Evolutionary conservation across 257 asterid genomes (phyloP).

Genomic region (Solanum tarijense): DNA sequence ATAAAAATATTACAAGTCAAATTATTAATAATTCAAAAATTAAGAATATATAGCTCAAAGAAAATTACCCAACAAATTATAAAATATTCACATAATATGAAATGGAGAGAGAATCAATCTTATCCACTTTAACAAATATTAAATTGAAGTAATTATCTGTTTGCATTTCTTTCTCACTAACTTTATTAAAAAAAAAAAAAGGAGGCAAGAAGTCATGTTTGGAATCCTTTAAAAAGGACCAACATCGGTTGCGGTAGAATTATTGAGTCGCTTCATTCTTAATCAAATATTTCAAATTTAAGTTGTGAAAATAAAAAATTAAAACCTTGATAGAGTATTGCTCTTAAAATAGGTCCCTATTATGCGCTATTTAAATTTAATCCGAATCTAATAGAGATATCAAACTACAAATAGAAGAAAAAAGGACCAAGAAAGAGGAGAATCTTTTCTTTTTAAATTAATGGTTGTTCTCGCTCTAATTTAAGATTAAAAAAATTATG

Average conservation of each 20-base stretch:
- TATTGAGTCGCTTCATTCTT: background rate
- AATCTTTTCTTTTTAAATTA: background rate
- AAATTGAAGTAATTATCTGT: background rate
- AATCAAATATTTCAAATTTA: accelerated
- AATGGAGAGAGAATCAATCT: background rate
- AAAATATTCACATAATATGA: background rate
- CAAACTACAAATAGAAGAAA: no score
- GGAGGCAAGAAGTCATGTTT: background rate
- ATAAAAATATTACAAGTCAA: background rate
- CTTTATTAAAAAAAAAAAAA: no score
- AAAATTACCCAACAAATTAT: background rate
- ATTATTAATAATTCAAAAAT: background rate
- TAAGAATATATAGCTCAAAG: background rate
- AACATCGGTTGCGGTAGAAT: background rate
- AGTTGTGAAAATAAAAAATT: no score
- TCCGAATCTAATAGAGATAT: background rate
- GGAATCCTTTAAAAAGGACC: background rate
- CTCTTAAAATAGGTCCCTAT: background rate
- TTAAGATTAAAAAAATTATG: background rate
- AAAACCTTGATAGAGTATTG: no score
- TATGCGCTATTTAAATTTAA: no score
- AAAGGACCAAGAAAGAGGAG: background rate
- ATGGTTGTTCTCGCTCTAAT: background rate
- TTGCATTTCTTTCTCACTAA: background rate
- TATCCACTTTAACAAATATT: background rate